Base-by-base conservation (phyloP, 1,284 basidiomycete species). In the Trichosporon ovoides region DNA sequence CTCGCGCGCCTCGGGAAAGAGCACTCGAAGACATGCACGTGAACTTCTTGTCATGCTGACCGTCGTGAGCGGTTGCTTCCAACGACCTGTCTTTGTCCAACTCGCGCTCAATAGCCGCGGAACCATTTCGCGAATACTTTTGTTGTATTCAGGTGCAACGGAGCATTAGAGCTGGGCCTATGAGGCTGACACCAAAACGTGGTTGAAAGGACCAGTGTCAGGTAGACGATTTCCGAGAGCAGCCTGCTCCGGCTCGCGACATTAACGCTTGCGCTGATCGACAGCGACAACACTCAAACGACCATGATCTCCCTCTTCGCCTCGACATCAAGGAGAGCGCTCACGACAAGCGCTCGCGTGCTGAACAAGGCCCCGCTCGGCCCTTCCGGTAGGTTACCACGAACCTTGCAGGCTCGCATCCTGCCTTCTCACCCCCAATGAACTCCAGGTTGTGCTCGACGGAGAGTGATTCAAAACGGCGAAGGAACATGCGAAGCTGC, bases 361-460 rank as follows among this genome's bases (percentile, higher is more conserved):
- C 38, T 65, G n/a, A 52, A 58, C 16, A 72, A 73, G 59, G 61
- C 63, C 18, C 66, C 68, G 13, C 59, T 73, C 5, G 38, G 38
- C 12, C 52, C 66, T 3, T 64, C 63, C 3, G 34, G 71, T 73
- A 38, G 40, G 70, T 68, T 28, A 6, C 4, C 9, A 31, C 28
- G 5, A 5, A 4, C 4, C 5, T 31, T 31, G 28, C 4, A 9
- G 5, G 5, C 4, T 31, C 28, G 9, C n/a, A n/a, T n/a, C n/a
- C n/a, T n/a, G n/a, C n/a, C n/a, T n/a, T n/a, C n/a, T n/a, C n/a
- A n/a, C n/a, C n/a, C n/a, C n/a, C n/a, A n/a, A n/a, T n/a, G n/a
- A n/a, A n/a, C n/a, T n/a, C n/a, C n/a, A n/a, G n/a, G n/a, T n/a
- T n/a, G n/a, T n/a, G n/a, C n/a, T n/a, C n/a, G n/a, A n/a, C n/a